Evolutionary conservation across 1,284 basidiomycete species (phyloP), one percentile per base, ranked within the genome.

Genomic region (Microstroma glucosiphilum): DNA sequence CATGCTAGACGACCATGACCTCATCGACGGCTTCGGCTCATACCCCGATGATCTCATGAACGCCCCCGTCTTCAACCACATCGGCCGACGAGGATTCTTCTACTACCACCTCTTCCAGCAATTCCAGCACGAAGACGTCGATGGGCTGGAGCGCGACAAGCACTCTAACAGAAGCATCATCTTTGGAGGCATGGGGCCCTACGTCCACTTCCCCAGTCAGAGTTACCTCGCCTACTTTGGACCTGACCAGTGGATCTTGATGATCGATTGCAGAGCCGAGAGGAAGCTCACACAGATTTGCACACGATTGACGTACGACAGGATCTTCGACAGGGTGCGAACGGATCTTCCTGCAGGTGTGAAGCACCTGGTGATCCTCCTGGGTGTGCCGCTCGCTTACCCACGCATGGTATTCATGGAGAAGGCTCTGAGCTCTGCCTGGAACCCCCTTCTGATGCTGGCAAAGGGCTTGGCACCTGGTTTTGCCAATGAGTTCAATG

Each of bases 11-110:
- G 85, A 86, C 67, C 85, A 86, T 73, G 84, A 80, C 61, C 71
- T 85, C 84, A 96, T 96, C 69, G 92, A 96, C 74, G 93, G 92
- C 6, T 96, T 92, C 77, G 90, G 90, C 68, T 91, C 89, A 71
- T 91, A 79, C 48, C 64, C 73, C 0, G 75, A 78, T 59, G 67
- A 73, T 6, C 64, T 77, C 26, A 77, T 77, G 75, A 53, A 57
- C 17, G 66, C 75, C 1, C 65, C 69, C 26, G 67, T 78, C 40
- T 78, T 78, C 67, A 77, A 75, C 62, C 56, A 60, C 19, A 67
- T 77, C 37, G 76, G 75, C 13, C 48, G 56, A 7, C 66, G 67
- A 11, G 76, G 75, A 41, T 76, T 72, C 68, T 76, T 73, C 49
- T 78, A 65, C 67, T 78, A 77, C 66, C 66, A 76, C 42, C 71